Conservation (phyloP, 176 grass and related monocot species). For the Avena sativa region DNA sequence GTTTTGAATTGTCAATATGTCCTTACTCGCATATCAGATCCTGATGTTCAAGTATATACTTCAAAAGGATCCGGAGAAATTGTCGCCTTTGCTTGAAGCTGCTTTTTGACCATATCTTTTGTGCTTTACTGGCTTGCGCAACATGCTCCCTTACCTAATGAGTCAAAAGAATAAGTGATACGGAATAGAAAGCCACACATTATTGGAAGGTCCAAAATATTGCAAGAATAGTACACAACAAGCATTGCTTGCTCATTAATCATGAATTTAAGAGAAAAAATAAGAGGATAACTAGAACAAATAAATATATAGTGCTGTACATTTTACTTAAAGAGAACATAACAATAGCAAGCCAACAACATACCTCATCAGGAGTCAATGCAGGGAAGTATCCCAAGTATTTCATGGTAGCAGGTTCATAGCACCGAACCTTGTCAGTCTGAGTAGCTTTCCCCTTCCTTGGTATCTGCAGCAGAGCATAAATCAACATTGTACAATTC, state of each 20-base stretch:
- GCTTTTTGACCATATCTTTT: conserved; percentile 94
- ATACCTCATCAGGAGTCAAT: conserved; percentile 84
- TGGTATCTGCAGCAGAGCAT: conserved; percentile 67
- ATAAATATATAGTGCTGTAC: neutral
- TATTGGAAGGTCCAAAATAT: neutral
- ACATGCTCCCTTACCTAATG: conserved; percentile 88
- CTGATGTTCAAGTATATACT: conserved; percentile 99
- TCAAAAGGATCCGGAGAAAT: conserved; percentile 90
- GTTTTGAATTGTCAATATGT: conserved; percentile 35
- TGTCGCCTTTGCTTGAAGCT: conserved; percentile 94
- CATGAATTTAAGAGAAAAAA: neutral
- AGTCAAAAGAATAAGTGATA: conserved; percentile 16
- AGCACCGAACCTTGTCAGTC: conserved; percentile 84
- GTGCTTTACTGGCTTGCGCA: conserved; percentile 88
- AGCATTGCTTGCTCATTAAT: neutral
- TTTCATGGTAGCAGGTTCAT: conserved; percentile 98
- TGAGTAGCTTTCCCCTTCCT: conserved; percentile 72
- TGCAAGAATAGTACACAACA: neutral
- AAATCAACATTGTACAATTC: conserved; percentile 15
- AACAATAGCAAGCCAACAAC: neutral
- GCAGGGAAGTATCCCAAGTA: conserved; percentile 86
- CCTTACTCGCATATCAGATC: conserved; percentile 98
- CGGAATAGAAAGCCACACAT: neutral
- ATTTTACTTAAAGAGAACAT: neutral
- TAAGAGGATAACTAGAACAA: neutral